Conservation (phyloP, 2,329 filamentous ascomycete genomes). For the Pseudopyrenochaeta lycopersici region DNA sequence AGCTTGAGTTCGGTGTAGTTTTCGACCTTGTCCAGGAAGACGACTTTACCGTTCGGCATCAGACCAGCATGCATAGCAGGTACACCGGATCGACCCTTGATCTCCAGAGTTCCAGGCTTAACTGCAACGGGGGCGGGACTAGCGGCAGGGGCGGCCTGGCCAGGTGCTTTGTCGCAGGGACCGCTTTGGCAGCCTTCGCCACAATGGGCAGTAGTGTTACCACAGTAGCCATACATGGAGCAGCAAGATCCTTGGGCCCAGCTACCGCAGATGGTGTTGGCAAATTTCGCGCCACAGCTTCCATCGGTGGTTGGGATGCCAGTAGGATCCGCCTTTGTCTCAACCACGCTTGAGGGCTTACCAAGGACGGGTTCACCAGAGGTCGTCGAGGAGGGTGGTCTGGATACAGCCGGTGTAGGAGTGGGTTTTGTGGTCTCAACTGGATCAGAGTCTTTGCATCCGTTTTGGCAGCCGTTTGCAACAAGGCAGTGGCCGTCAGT, state of each 20-base stretch:
- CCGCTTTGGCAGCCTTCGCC: slow-evolving; percentile 65
- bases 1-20: slow-evolving; percentile 67
- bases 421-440: slow-evolving; percentile 9
- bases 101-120: slow-evolving; percentile 57
- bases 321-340: slow-evolving; percentile 28
- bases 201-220: slow-evolving; percentile 60
- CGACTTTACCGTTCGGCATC: slow-evolving; percentile 66
- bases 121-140: slow-evolving; percentile 57
- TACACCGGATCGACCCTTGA: slow-evolving; percentile 67
- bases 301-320: slow-evolving; percentile 59
- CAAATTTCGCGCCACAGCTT: slow-evolving; percentile 61
- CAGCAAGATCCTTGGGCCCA: slow-evolving; percentile 65
- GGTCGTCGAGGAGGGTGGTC: slow-evolving; percentile 42
- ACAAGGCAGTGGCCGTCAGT: slow-evolving; percentile 49
- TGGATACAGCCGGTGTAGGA: slow-evolving; percentile 24
- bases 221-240: slow-evolving; percentile 67
- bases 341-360: slow-evolving; percentile 30
- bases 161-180: slow-evolving; percentile 56
- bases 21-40: slow-evolving; percentile 71
- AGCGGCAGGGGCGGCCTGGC: slow-evolving; percentile 51
- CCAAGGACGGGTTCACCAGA: slow-evolving; percentile 50
- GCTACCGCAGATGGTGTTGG: slow-evolving; percentile 60
- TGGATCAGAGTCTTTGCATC: slow-evolving; percentile 40
- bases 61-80: slow-evolving; percentile 70
- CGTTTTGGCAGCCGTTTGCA: slow-evolving; percentile 52